These are phyloP conservation scores for Nothophaeocryptopus gaeumannii DNA, from an alignment of 2,329 filamentous ascomycete species.

Conservation along the genomic window DNA sequence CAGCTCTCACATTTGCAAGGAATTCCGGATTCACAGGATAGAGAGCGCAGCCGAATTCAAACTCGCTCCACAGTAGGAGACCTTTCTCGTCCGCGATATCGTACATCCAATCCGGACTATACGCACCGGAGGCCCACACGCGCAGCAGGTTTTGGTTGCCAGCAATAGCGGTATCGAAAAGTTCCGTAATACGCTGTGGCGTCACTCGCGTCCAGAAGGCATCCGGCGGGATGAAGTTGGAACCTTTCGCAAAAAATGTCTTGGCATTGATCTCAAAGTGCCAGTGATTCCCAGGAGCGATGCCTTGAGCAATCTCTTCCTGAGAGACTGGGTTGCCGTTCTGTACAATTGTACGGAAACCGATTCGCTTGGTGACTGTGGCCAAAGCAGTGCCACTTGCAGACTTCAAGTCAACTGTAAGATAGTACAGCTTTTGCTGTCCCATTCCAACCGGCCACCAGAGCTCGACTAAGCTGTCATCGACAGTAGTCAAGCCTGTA, in stretches of 20 bases:
- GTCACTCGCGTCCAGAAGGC: conserved; percentile 63
- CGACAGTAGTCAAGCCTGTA: conserved; percentile 48
- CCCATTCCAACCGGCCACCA: conserved; percentile 63
- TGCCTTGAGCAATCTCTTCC: conserved; percentile 52
- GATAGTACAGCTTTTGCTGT: conserved; percentile 56
- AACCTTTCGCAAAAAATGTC: conserved; percentile 63
- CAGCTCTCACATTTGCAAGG: conserved; percentile 54
- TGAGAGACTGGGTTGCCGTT: conserved; percentile 56
- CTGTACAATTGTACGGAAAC: conserved; percentile 61
- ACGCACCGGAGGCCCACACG: conserved; percentile 60
- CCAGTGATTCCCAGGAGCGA: conserved; percentile 59
- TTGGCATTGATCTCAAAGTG: conserved; percentile 65
- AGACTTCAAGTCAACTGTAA: conserved; percentile 51
- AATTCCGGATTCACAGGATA: conserved; percentile 57
- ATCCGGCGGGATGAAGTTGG: conserved; percentile 62
- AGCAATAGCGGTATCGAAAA: conserved; percentile 55
- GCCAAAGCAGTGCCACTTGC: conserved; percentile 36
- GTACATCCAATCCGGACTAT: conserved; percentile 61
- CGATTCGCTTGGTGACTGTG: conserved; percentile 54
- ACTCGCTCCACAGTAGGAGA: conserved; percentile 62
- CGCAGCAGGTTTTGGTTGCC: conserved; percentile 65
- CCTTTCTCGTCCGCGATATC: conserved; percentile 62
- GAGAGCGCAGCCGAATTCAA: conserved; percentile 60
- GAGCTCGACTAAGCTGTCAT: conserved; percentile 47
- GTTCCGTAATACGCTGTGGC: conserved; percentile 47